phyloP scores from a whole-genome alignment of 1,284 basidiomycete species.

The Ceratobasidium sp. region DNA sequence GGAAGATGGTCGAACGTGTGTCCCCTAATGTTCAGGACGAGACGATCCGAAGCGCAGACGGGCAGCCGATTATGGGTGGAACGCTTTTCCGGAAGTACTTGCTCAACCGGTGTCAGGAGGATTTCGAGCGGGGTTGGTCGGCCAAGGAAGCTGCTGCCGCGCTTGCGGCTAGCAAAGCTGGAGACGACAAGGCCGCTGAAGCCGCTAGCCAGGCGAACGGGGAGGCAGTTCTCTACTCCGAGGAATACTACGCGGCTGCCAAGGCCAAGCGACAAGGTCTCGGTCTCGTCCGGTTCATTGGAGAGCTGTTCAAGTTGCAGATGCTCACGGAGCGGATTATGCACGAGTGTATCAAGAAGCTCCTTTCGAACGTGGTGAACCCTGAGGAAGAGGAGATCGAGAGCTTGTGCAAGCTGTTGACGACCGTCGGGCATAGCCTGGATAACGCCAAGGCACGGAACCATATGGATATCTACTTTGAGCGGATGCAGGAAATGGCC shows the following conservation, averaged over 20 bases:
- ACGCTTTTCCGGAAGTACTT: constrained; percentile 77
- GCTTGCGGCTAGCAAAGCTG: constrained; percentile 61
- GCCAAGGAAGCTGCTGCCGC: constrained; percentile 60
- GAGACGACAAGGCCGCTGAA: constrained; percentile 63
- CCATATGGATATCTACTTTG: constrained; percentile 94
- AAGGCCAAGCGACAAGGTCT: constrained; percentile 98
- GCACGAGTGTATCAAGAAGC: constrained; percentile 95
- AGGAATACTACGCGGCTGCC: constrained; percentile 96
- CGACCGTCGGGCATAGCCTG: constrained; percentile 86
- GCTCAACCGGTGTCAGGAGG: constrained; percentile 69
- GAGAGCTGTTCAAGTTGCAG: constrained; percentile 96
- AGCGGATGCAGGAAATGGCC: constrained; percentile 83
- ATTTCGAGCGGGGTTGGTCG: constrained; percentile 70
- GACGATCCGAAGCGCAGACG: constrained; percentile 77
- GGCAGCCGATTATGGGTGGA: constrained; percentile 76
- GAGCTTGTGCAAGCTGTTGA: constrained; percentile 90
- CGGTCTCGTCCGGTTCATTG: constrained; percentile 97
- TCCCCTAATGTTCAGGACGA: constrained; percentile 89
- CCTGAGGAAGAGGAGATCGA: constrained; percentile 99
- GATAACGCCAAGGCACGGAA: constrained; percentile 82
- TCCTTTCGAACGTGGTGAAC: constrained; percentile 90
- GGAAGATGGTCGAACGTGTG: constrained; percentile 93
- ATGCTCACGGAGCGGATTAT: constrained; percentile 96
- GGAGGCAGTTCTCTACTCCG: constrained; percentile 83
- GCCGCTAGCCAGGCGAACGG: constrained; percentile 58